Conservation (phyloP, 176 grass and related monocot genomes). For the Carex myosuroides region DNA sequence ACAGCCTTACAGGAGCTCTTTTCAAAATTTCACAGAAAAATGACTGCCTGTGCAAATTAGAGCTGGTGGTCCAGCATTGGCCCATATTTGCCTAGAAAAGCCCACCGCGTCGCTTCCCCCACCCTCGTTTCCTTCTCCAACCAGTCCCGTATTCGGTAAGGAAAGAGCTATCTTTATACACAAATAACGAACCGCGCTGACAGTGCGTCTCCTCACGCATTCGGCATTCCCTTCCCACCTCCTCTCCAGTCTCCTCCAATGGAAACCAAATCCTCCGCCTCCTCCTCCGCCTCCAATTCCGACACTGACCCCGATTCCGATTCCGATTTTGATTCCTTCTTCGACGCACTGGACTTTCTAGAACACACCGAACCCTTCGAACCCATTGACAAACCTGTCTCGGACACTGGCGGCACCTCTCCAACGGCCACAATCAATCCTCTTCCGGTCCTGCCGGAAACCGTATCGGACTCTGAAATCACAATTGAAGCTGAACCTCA, state of each 20-base stretch:
- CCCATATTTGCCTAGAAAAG: not conserved
- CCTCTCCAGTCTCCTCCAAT: conserved; percentile 11
- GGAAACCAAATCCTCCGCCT: not conserved
- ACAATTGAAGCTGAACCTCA: not conserved
- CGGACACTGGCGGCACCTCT: not conserved
- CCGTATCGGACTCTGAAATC: not conserved
- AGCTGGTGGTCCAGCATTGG: not conserved
- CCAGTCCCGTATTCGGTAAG: not conserved
- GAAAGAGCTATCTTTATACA: not conserved
- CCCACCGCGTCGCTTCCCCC: not conserved
- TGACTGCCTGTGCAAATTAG: not conserved
- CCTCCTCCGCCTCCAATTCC: conserved; percentile 17
- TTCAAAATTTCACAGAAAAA: not conserved
- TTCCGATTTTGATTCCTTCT: not conserved
- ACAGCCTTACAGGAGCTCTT: too few relatives aligned
- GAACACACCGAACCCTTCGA: not conserved
- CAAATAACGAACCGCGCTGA: conserved; percentile 16
- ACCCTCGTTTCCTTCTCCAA: not conserved
- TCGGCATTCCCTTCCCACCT: conserved; percentile 1
- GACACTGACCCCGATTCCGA: conserved; percentile 6
- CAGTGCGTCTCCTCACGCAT: not conserved
- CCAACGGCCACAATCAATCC: not conserved
- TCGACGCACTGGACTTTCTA: conserved; percentile 20
- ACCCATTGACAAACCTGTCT: not conserved
- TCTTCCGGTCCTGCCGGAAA: not conserved